Percentiles rank a stretch among this genome's conserved stretches.
phyloP scores from a whole-genome alignment of 192 early-diverging fungal species.

The Coemansia sp. region DNA sequence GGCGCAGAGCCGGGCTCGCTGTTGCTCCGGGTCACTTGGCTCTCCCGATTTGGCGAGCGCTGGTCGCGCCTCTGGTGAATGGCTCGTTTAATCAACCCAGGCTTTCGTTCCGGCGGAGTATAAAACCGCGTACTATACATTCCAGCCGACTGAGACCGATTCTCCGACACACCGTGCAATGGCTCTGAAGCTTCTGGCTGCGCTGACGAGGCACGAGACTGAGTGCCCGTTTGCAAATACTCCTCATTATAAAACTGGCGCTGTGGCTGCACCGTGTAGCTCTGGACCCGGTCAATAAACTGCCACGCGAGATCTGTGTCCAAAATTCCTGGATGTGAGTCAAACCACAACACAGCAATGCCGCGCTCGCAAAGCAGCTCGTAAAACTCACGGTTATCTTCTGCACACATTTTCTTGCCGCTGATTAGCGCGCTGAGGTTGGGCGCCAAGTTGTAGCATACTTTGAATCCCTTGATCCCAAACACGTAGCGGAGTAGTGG shows the following conservation, averaged over 20 bases:
- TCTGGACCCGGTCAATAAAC: slow-evolving; percentile 19
- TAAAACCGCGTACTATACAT: background rate
- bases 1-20: background rate
- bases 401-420: slow-evolving; percentile 17
- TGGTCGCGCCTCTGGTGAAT: background rate
- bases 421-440: slow-evolving; percentile 48
- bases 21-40: background rate
- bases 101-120: background rate
- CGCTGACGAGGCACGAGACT: background rate
- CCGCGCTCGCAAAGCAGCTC: slow-evolving; percentile 22
- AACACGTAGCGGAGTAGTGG: slow-evolving; percentile 34
- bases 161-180: background rate
- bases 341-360: slow-evolving; percentile 48
- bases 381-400: slow-evolving; percentile 36
- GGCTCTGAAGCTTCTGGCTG: background rate
- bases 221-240: slow-evolving; percentile 3
- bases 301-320: slow-evolving; percentile 31
- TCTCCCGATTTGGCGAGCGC: background rate
- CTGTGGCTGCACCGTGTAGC: background rate
- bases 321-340: slow-evolving; percentile 24
- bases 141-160: background rate
- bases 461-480: slow-evolving; percentile 25
- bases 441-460: slow-evolving; percentile 43
- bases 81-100: background rate
- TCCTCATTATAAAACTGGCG: slow-evolving; percentile 1